A percentile compares a stretch with the other conserved stretches of the same genome.
Conservation (phyloP, 371 early-diverging fungal species). For the Apophysomyces trapeziformis region DNA sequence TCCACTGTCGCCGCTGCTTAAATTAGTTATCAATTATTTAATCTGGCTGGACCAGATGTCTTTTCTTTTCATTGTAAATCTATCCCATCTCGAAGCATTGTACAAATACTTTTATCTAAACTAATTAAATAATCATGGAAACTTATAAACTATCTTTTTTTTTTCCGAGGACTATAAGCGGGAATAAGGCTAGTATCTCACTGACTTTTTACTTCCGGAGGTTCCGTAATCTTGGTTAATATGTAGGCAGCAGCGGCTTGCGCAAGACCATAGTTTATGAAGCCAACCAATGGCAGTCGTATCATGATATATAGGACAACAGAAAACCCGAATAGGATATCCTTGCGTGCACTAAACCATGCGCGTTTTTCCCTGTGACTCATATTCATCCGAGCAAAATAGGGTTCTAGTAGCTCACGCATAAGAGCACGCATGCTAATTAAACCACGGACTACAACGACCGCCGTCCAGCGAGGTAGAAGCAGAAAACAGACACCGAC, state of each 20-base stretch:
- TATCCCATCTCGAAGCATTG: not conserved
- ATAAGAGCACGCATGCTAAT: constrained; percentile 60
- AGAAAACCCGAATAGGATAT: constrained; percentile 61
- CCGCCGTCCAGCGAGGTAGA: constrained; percentile 38
- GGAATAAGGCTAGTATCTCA: not conserved
- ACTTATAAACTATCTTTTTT: too few species aligned
- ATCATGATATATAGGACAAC: constrained; percentile 55
- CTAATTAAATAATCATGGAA: too few species aligned
- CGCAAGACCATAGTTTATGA: constrained; percentile 54
- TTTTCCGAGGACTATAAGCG: too few species aligned
- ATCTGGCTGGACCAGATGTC: constrained; percentile 7
- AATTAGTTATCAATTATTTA: not conserved
- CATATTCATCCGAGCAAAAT: constrained; percentile 60
- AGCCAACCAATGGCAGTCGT: constrained; percentile 51
- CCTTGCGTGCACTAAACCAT: constrained; percentile 63
- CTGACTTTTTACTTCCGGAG: constrained; percentile 12
- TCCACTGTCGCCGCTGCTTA: constrained; percentile 40
- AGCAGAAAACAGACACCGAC: constrained; percentile 47
- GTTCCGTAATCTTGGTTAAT: constrained; percentile 55
- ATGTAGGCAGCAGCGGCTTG: constrained; percentile 60
- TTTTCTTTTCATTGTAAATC: not conserved
- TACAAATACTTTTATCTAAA: not conserved
- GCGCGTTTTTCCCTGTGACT: constrained; percentile 46
- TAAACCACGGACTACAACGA: constrained; percentile 53
- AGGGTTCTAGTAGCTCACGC: constrained; percentile 65